A percentile compares a stretch with the other conserved stretches of the same genome.
Conservation (phyloP, 306 rosid genomes). For the Vachellia collinsii region DNA sequence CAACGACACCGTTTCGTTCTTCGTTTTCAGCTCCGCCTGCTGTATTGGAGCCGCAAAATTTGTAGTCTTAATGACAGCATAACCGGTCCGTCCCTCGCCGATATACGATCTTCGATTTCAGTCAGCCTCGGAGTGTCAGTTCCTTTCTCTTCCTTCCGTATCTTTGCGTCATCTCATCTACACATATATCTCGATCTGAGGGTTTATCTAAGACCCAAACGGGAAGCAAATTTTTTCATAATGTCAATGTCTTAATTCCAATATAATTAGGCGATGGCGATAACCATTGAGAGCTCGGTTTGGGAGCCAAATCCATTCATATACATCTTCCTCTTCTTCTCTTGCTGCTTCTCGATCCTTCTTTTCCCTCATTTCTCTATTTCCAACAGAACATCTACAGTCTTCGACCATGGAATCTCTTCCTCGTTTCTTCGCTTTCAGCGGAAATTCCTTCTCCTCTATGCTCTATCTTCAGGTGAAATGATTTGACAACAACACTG, state of each 20-base stretch:
- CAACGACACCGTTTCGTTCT: conserved; percentile 16
- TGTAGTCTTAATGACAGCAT: not conserved
- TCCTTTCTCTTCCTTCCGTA: not conserved
- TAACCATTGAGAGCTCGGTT: conserved; percentile 75
- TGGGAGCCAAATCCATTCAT: conserved; percentile 81
- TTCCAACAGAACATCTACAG: conserved; percentile 49
- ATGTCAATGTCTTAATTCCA: conserved; percentile 10
- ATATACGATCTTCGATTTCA: conserved; percentile 13
- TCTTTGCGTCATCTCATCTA: not conserved
- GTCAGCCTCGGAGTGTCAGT: not conserved
- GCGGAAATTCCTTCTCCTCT: conserved; percentile 71
- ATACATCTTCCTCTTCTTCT: conserved; percentile 64
- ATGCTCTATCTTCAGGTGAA: conserved; percentile 81
- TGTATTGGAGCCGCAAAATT: not conserved
- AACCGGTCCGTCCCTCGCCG: conserved; percentile 11
- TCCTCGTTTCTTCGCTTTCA: conserved; percentile 75
- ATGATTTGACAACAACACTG: not conserved
- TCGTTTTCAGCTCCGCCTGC: not conserved
- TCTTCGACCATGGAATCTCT: conserved; percentile 80
- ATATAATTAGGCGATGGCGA: conserved; percentile 58
- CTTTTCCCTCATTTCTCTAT: conserved; percentile 56
- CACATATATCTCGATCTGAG: conserved; percentile 36
- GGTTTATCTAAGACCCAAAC: conserved; percentile 48
- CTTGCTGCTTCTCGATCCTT: conserved; percentile 67
- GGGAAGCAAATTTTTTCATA: conserved; percentile 14